Conservation (phyloP, 768 basidiomycete genomes). For the Lanmaoa pseudosensibilis region DNA sequence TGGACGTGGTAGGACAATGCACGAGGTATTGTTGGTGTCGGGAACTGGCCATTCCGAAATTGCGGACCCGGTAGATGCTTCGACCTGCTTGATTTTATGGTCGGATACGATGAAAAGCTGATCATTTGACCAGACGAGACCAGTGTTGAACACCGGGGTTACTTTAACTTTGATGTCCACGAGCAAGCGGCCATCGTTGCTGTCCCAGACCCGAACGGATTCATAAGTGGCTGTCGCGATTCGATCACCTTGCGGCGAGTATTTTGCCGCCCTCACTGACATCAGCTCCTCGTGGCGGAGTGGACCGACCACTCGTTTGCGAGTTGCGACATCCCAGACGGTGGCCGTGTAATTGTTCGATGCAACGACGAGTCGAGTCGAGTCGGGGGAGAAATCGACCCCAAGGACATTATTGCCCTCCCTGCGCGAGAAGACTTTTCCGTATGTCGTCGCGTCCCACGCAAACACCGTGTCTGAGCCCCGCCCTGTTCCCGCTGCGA, state of each 20-base stretch:
- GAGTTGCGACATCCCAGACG: neutral
- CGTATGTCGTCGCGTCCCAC: neutral
- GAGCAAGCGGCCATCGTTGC: neutral
- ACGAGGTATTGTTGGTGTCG: neutral
- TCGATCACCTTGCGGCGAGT: no score
- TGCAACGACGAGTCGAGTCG: neutral
- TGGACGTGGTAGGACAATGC: slow-evolving; percentile 2
- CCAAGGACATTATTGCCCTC: neutral
- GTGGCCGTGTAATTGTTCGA: neutral
- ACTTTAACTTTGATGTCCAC: neutral
- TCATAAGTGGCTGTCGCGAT: no score
- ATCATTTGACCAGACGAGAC: slow-evolving; percentile 5
- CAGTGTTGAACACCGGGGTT: neutral
- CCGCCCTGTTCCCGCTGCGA: neutral
- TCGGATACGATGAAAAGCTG: neutral
- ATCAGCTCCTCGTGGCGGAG: accelerated
- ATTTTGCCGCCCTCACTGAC: neutral
- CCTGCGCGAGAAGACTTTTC: neutral
- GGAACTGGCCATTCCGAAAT: neutral
- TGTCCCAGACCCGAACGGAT: no score
- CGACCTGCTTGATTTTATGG: neutral
- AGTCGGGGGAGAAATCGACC: slow-evolving; percentile 9
- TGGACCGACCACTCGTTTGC: neutral
- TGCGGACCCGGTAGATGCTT: neutral
- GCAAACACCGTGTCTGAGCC: neutral